Base-by-base conservation (phyloP, 148 eudicot genomes). In the Simmondsia chinensis region DNA sequence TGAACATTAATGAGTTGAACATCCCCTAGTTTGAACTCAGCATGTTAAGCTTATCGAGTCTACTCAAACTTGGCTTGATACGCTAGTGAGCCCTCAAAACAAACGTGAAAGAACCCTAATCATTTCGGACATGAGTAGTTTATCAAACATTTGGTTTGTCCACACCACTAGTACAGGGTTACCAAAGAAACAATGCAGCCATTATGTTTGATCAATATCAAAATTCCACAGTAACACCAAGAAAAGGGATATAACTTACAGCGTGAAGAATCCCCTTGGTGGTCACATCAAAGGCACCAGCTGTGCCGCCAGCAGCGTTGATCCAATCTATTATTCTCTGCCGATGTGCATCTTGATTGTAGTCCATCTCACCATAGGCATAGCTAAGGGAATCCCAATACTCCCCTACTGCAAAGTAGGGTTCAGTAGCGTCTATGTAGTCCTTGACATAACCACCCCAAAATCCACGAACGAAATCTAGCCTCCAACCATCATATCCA, bases 401-500 rank as follows among this genome's bases (percentile, higher is more conserved):
- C 67, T 93, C 99, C 8, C 99, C 99, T 1, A 93, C 94, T 17
- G 99, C 83, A 65, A 93, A 82, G 57, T 79, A 75, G 22, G 99
- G 99, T 34, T 63, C 70, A 54, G 47, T 93, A 26, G 82, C 68
- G 24, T 83, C 89, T 56, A 93, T 48, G 71, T 93, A 93, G 43
- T 93, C 99, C 72, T 93, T 93, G 20, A 93, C 94, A 59, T 93
- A 93, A 58, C 99, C 99, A 43, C 99, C 99, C 99, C 99, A 93
- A 69, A 93, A 93, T 20, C 99, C 99, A 41, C 99, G 70, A 20
- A 80, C 99, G 57, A 77, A 93, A 61, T 93, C 99, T 55, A 93
- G 94, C 63, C 99, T 82, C 96, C 99, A 93, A 14, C 99, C 99
- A 63, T 93, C 99, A 64, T 86, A 93, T 25, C 96, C 99, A 27